These are phyloP conservation scores for Ceratocystis papillata DNA, from an alignment of 2,329 filamentous ascomycete species.

Conservation along the genomic window DNA sequence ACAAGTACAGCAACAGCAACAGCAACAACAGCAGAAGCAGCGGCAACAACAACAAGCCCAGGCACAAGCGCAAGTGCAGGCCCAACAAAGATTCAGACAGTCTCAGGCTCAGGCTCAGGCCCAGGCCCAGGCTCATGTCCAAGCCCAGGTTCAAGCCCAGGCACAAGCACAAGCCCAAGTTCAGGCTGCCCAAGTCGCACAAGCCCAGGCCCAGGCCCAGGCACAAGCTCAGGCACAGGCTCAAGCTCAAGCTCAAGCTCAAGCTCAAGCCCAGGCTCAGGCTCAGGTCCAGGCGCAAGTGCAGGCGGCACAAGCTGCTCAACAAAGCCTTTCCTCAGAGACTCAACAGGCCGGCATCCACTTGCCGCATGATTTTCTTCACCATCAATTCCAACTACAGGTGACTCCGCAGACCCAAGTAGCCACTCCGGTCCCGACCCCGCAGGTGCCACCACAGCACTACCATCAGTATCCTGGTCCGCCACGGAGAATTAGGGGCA, in stretches of 20 bases:
- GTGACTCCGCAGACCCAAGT: slow-evolving; percentile 16
- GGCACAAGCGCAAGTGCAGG: slow-evolving; percentile 6
- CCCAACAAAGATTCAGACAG: slow-evolving; percentile 26
- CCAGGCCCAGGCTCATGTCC: slow-evolving; percentile 3
- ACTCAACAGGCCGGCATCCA: slow-evolving; percentile 13
- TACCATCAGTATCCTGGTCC: slow-evolving; percentile 22
- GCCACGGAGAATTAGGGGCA: slow-evolving; percentile 12
- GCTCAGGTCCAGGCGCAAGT: slow-evolving; percentile 27
- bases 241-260: slow-evolving; percentile 15
- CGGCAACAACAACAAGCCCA: neutral
- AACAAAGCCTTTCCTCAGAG: slow-evolving; percentile 11
- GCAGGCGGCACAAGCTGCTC: slow-evolving; percentile 25
- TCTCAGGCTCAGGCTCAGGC: slow-evolving; percentile 21
- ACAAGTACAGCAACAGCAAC: slow-evolving; percentile 17
- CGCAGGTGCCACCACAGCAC: slow-evolving; percentile 19
- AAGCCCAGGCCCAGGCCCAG: slow-evolving; percentile 14
- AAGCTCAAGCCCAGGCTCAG: slow-evolving; percentile 25
- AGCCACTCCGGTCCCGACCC: slow-evolving; percentile 5
- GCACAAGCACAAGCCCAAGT: slow-evolving; percentile 9
- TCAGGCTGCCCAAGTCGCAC: slow-evolving; percentile 8
- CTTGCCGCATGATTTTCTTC: slow-evolving; percentile 18
- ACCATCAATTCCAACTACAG: slow-evolving; percentile 22
- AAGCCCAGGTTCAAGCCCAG: slow-evolving; percentile 14
- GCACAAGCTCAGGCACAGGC: slow-evolving; percentile 13
- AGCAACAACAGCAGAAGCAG: slow-evolving; percentile 16